Percentiles rank a stretch among this genome's conserved stretches.
Conservation (phyloP, 1,139 yeast genomes). For the Zygosaccharomyces pseudobailii region DNA sequence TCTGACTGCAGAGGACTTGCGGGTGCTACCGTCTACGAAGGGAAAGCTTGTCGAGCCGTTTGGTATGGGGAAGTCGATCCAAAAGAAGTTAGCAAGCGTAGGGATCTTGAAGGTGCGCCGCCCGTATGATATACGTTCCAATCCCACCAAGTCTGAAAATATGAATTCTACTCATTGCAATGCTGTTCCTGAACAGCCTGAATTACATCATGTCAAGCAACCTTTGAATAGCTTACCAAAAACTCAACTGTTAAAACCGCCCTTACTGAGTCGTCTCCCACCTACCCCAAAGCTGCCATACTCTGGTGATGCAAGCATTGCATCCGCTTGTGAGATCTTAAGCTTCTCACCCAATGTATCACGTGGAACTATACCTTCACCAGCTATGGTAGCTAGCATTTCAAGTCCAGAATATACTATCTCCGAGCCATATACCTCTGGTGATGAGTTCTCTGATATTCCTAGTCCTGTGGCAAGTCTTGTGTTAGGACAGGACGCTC, state of each 20-base stretch:
- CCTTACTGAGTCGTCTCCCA: background rate
- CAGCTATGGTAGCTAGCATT: conserved; percentile 8
- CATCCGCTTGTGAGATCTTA: background rate
- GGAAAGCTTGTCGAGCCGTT: background rate
- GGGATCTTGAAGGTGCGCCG: background rate
- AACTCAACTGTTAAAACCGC: background rate
- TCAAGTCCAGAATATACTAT: conserved; percentile 24
- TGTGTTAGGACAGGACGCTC: background rate
- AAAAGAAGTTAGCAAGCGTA: conserved; percentile 11
- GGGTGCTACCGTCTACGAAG: conserved; percentile 20
- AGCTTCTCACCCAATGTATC: background rate
- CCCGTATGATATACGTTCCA: background rate
- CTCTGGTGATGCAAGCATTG: background rate
- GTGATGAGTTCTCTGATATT: conserved; percentile 24
- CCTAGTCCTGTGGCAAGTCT: conserved; percentile 10
- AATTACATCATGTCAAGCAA: background rate
- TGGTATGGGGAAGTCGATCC: background rate
- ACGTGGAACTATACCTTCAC: conserved; percentile 1
- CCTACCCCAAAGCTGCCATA: background rate
- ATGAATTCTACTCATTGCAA: background rate
- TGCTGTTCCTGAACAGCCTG: background rate
- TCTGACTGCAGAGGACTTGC: conserved; percentile 27
- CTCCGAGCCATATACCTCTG: conserved; percentile 24
- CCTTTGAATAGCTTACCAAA: background rate
- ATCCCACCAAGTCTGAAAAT: background rate